These are phyloP conservation scores for Alternaria tenuissima DNA, from an alignment of 2,329 filamentous ascomycete genomes.

Conservation along the genomic window DNA sequence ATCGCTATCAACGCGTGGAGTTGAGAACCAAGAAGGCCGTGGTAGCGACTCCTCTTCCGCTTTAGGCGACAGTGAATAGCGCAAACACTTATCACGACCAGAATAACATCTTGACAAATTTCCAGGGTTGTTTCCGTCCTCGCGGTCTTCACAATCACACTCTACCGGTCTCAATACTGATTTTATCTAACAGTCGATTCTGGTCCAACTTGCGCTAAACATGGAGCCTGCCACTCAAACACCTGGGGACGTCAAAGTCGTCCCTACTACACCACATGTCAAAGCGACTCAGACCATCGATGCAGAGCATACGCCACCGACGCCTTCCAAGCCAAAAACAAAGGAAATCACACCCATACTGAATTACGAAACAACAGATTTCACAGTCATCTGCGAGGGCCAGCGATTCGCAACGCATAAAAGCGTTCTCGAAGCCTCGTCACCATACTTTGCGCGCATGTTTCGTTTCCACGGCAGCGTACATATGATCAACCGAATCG, in stretches of 20 bases:
- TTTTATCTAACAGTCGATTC: background rate
- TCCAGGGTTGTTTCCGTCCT: background rate
- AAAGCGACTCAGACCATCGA: background rate
- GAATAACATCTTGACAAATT: background rate
- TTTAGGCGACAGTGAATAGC: background rate
- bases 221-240: background rate
- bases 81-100: background rate
- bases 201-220: background rate
- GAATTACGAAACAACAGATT: constrained; percentile 14
- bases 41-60: background rate
- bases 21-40: too few species aligned
- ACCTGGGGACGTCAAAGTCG: background rate
- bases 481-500: background rate
- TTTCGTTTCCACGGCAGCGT: constrained; percentile 16
- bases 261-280: constrained; percentile 6
- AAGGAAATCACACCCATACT: background rate
- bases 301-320: background rate
- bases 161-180: background rate
- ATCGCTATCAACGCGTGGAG: background rate
- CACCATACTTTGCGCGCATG: constrained; percentile 16
- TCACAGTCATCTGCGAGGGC: constrained; percentile 12
- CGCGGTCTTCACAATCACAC: background rate
- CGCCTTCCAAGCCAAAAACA: constrained; percentile 5
- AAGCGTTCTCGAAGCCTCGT: background rate
- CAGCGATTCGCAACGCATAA: constrained; percentile 6